phyloP scores from a whole-genome alignment of 2,329 filamentous ascomycete genomes.

The Magnaporthiopsis incrustans region DNA sequence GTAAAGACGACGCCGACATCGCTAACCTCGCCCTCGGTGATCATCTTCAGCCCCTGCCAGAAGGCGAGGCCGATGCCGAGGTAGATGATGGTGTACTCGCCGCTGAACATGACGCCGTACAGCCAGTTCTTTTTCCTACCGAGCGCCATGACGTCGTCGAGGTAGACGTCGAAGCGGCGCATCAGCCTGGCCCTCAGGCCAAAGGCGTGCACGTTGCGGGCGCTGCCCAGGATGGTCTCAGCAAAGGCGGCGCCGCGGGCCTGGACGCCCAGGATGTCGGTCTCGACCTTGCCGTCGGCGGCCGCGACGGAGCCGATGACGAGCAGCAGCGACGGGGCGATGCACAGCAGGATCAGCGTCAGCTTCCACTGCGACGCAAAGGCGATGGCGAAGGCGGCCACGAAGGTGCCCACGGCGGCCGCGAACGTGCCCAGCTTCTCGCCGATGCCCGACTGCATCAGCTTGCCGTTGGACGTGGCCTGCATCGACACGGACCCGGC shows the following conservation, averaged over 20 bases:
- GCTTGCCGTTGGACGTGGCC: constrained; percentile 26
- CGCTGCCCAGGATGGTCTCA: constrained; percentile 40
- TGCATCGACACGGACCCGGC: constrained; percentile 30
- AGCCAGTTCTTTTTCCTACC: constrained; percentile 35
- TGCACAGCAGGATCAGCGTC: constrained; percentile 16
- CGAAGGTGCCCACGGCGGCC: constrained; percentile 18
- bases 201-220: constrained; percentile 43
- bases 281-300: constrained; percentile 7
- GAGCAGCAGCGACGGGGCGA: constrained; percentile 5
- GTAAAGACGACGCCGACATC: constrained; percentile 14
- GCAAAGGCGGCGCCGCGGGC: constrained; percentile 34
- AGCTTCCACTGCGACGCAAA: constrained; percentile 22
- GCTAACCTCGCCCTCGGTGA: constrained; percentile 32
- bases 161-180: constrained; percentile 30
- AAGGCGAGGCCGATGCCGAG: constrained; percentile 40
- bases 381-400: constrained; percentile 20
- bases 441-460: constrained; percentile 19
- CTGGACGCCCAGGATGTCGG: constrained; percentile 3
- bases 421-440: constrained; percentile 18
- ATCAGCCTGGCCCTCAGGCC: constrained; percentile 22
- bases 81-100: constrained; percentile 40
- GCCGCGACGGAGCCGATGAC: constrained; percentile 19
- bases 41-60: constrained; percentile 43
- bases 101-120: constrained; percentile 34
- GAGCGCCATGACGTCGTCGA: constrained; percentile 29